A percentile compares a stretch with the other conserved stretches of the same genome.
These are phyloP conservation scores for Rhodotorula sp. DNA, from an alignment of 1,284 basidiomycete genomes.

Conservation along the genomic window DNA sequence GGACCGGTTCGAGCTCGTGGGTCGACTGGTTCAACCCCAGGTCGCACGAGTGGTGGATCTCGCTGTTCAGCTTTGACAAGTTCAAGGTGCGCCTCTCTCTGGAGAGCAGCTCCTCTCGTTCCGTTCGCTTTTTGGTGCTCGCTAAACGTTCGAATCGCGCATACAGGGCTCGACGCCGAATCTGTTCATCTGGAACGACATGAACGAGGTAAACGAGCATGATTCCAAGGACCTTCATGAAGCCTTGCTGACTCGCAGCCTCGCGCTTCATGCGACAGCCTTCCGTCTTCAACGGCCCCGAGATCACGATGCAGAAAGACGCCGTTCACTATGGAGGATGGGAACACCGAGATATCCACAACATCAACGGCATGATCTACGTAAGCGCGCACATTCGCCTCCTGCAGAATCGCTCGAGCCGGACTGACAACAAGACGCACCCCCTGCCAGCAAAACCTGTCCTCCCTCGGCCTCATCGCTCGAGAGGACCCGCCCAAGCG, in stretches of 20 bases:
- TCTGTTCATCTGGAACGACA: conserved; percentile 96
- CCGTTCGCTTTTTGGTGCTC: background rate
- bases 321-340: conserved; percentile 87
- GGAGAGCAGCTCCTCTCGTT: background rate
- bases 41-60: conserved; percentile 88
- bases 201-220: conserved; percentile 75
- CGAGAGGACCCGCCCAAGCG: conserved; percentile 73
- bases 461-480: conserved; percentile 73
- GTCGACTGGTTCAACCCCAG: conserved; percentile 94
- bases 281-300: conserved; percentile 95
- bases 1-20: conserved; percentile 94
- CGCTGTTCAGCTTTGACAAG: conserved; percentile 67
- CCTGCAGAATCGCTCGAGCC: no score
- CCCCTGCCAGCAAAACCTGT: conserved; percentile 69
- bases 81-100: conserved; percentile 49
- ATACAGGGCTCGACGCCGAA: conserved; percentile 61
- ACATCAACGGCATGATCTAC: conserved; percentile 74
- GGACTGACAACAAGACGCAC: background rate
- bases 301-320: conserved; percentile 96
- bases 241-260: background rate
- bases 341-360: conserved; percentile 96
- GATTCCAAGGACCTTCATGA: background rate
- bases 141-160: background rate
- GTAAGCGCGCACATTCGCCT: conserved; percentile 33
- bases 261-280: conserved; percentile 59